Evolutionary conservation across 176 grass and related monocot species (phyloP).

Genomic region (Cymbopogon citratus): DNA sequence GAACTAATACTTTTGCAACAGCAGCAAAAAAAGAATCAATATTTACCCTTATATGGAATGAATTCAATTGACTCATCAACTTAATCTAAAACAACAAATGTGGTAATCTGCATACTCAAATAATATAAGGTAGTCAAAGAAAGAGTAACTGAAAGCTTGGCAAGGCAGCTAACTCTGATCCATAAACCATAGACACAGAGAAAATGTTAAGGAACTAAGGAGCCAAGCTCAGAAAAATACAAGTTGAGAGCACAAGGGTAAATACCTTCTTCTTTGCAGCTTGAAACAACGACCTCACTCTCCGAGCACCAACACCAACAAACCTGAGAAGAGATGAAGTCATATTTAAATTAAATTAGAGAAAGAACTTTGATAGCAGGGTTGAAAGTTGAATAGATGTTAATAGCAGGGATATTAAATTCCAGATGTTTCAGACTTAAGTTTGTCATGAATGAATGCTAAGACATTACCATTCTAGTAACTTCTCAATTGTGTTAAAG

Average conservation of each 20-base stretch:
- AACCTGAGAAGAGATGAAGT: slow-evolving; percentile 59
- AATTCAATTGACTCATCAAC: neutral
- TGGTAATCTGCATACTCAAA: neutral
- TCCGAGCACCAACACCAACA: slow-evolving; percentile 96
- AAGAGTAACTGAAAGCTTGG: neutral
- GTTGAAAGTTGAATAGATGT: neutral
- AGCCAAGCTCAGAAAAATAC: neutral
- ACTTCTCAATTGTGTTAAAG: neutral
- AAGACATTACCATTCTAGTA: neutral
- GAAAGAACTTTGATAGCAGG: neutral
- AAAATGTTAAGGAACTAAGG: neutral
- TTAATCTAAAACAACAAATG: too few relatives aligned
- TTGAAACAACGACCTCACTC: slow-evolving; percentile 96
- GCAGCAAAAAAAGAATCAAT: neutral
- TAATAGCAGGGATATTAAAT: neutral
- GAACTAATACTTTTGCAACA: neutral
- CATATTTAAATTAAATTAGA: slow-evolving; percentile 24
- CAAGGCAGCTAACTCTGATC: neutral
- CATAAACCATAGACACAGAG: neutral
- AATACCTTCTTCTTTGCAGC: slow-evolving; percentile 95
- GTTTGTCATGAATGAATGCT: slow-evolving; percentile 23
- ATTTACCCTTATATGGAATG: neutral
- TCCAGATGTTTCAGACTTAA: neutral
- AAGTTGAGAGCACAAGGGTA: slow-evolving; percentile 2
- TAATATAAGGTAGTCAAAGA: slow-evolving; percentile 2